Evolutionary conservation across 495 filamentous ascomycete genomes (phyloP).

Genomic region (Hypoxylon lienhwacheense): DNA sequence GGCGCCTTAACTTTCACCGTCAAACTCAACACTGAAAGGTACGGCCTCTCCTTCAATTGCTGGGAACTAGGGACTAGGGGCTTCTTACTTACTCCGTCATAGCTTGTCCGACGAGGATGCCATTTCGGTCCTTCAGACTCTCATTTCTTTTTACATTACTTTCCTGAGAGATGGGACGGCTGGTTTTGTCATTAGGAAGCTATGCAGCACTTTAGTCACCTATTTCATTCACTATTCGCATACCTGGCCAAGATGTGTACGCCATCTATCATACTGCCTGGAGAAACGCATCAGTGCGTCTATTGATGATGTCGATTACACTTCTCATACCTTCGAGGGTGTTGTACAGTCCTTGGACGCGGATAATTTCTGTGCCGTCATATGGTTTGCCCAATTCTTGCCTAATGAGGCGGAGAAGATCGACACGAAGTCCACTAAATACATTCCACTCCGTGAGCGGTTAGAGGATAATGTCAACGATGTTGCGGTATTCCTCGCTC

Average conservation of each 20-base stretch:
- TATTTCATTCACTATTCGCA: conserved; percentile 74
- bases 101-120: conserved; percentile 64
- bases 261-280: conserved; percentile 67
- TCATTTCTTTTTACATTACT: conserved; percentile 67
- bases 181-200: conserved; percentile 73
- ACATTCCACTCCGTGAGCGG: conserved; percentile 50
- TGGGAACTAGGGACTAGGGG: no score
- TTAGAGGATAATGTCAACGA: conserved; percentile 56
- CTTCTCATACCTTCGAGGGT: conserved; percentile 53
- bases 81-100: conserved; percentile 49
- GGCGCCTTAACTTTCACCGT: conserved; percentile 92
- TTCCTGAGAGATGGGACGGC: conserved; percentile 61
- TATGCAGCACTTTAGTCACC: conserved; percentile 78
- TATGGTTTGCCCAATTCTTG: conserved; percentile 73
- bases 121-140: conserved; percentile 64
- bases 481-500: conserved; percentile 50
- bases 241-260: conserved; percentile 68
- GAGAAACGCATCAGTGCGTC: conserved; percentile 53
- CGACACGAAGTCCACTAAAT: conserved; percentile 60
- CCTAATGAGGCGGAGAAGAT: conserved; percentile 76
- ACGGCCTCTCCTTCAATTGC: no score
- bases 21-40: conserved; percentile 86
- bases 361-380: conserved; percentile 57
- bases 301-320: conserved; percentile 52
- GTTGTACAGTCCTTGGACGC: conserved; percentile 58